A percentile compares a stretch with the other conserved stretches of the same genome.
These are phyloP conservation scores for Naegleria lovaniensis DNA, from an alignment of 208 protist genomes.

Conservation along the genomic window DNA sequence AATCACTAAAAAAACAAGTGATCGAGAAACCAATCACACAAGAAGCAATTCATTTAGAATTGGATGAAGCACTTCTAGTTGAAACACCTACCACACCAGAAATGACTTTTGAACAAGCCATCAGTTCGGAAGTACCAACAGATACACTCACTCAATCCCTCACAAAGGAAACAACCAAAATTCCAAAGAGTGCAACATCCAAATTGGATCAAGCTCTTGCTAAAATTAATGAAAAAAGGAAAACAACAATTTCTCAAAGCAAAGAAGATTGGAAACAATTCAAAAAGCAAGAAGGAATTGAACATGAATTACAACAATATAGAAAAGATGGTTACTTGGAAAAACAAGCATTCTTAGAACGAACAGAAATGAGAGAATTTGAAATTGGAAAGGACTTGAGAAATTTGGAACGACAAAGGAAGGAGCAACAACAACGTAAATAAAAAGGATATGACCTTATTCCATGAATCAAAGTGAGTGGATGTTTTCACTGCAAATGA, in stretches of 20 bases:
- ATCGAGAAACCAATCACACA: not conserved
- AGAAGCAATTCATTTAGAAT: not conserved
- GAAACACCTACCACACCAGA: not conserved
- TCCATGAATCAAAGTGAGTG: too few species aligned
- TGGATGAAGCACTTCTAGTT: not conserved
- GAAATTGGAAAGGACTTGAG: not conserved
- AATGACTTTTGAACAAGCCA: not conserved
- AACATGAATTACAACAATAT: not conserved
- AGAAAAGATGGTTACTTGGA: constrained; percentile 24
- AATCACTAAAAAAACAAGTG: not conserved
- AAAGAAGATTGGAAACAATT: constrained; percentile 20
- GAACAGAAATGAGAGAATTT: constrained; percentile 20
- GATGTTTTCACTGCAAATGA: too few species aligned
- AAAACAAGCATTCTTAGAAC: constrained; percentile 5
- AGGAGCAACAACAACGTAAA: not conserved
- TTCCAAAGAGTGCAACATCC: not conserved
- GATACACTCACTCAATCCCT: too few species aligned
- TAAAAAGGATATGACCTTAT: not conserved
- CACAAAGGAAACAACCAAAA: not conserved
- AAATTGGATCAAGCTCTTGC: not conserved
- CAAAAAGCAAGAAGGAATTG: not conserved
- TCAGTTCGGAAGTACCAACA: not conserved
- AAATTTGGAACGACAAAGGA: not conserved
- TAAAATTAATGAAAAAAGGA: not conserved
- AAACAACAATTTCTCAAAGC: not conserved